Percentiles rank a stretch among this genome's conserved stretches.
These are phyloP conservation scores for Mallotus nudiflorus DNA, from an alignment of 345 rosid species.

Conservation along the genomic window DNA sequence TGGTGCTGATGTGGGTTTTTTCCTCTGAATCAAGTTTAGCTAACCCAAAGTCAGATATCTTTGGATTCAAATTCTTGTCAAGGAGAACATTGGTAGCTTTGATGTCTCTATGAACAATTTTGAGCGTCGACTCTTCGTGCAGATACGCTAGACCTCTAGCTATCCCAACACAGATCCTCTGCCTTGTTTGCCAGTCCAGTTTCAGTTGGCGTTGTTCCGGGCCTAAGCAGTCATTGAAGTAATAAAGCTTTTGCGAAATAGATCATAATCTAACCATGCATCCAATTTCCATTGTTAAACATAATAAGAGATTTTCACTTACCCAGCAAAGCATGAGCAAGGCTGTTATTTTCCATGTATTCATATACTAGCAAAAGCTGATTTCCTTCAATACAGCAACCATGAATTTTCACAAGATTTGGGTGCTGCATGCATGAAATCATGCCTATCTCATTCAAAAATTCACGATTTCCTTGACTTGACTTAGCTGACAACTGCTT, in stretches of 20 bases:
- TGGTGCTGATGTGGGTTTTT: conserved; percentile 23
- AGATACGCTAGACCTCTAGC: conserved; percentile 22
- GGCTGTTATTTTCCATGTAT: conserved; percentile 24
- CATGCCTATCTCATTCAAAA: conserved; percentile 24
- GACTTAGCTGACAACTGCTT: conserved; percentile 26
- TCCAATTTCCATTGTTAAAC: neutral
- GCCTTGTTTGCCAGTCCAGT: conserved; percentile 18
- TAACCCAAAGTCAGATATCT: conserved; percentile 24
- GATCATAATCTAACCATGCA: neutral
- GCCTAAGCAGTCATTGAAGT: neutral
- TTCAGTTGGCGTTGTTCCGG: neutral
- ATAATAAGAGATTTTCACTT: neutral
- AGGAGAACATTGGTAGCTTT: conserved; percentile 20
- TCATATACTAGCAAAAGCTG: conserved; percentile 20
- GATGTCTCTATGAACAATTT: conserved; percentile 26
- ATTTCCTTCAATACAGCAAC: conserved; percentile 19
- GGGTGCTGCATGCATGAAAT: conserved; percentile 20
- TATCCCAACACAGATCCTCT: conserved; percentile 19
- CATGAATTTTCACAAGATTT: conserved; percentile 22
- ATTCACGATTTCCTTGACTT: conserved; percentile 24
- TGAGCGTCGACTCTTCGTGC: conserved; percentile 14
- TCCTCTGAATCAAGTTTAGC: conserved; percentile 17
- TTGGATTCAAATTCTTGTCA: conserved; percentile 17
- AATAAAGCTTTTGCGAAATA: too few relatives aligned
- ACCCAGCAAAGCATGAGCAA: conserved; percentile 16